Evolutionary conservation across 2,329 filamentous ascomycete species (phyloP).

Genomic region (Xylaria sp.): DNA sequence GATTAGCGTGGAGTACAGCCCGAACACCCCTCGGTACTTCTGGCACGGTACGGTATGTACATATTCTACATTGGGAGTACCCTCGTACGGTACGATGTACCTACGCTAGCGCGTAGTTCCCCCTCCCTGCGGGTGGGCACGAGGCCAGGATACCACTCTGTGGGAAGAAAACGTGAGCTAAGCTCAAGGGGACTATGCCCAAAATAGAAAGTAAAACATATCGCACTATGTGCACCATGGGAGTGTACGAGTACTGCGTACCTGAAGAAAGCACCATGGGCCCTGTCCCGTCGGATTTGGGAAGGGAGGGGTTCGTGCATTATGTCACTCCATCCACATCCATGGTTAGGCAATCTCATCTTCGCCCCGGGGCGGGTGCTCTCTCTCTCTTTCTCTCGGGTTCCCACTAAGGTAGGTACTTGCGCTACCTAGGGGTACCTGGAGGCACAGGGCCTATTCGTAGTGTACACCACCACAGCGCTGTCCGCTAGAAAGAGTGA

Average conservation of each 20-base stretch:
- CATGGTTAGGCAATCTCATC: constrained; percentile 7
- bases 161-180: constrained; percentile 7
- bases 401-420: neutral
- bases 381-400: neutral
- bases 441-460: too few relatives aligned
- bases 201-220: constrained; percentile 16
- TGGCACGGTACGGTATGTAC: too few relatives aligned
- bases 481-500: too few relatives aligned
- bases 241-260: neutral
- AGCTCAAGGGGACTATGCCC: constrained; percentile 11
- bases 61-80: neutral
- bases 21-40: too few relatives aligned
- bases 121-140: constrained; percentile 8
- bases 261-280: constrained; percentile 19
- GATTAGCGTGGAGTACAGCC: too few relatives aligned
- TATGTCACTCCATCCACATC: constrained; percentile 2
- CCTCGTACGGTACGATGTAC: neutral
- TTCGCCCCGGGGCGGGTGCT: neutral
- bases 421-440: neutral
- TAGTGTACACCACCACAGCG: too few relatives aligned
- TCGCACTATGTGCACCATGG: constrained; percentile 12
- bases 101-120: neutral
- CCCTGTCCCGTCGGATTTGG: constrained; percentile 14
- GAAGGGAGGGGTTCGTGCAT: constrained; percentile 12
- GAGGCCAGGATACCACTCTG: constrained; percentile 8